A percentile compares a stretch with the other conserved stretches of the same genome.
These are phyloP conservation scores for Monosporascus sp. DNA, from an alignment of 2,329 filamentous ascomycete genomes.

Conservation along the genomic window DNA sequence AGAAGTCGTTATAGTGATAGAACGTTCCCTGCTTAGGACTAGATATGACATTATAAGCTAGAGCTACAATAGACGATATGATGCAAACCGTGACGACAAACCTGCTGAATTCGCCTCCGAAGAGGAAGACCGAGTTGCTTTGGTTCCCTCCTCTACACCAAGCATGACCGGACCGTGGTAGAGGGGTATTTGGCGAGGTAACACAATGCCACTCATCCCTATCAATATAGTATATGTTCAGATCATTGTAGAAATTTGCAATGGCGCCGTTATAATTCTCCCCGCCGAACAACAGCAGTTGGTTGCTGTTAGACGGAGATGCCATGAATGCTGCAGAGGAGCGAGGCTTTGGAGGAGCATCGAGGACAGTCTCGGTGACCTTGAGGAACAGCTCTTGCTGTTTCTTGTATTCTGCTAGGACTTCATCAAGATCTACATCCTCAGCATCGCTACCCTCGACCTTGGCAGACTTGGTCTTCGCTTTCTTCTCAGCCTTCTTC, in stretches of 20 bases:
- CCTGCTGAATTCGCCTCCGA: constrained; percentile 93
- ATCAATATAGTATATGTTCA: constrained; percentile 70
- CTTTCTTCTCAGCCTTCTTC: constrained; percentile 85
- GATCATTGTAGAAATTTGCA: constrained; percentile 65
- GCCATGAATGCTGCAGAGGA: constrained; percentile 78
- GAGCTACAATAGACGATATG: background rate
- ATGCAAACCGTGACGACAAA: constrained; percentile 11
- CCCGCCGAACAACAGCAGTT: constrained; percentile 86
- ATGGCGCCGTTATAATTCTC: constrained; percentile 93
- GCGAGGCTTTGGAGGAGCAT: constrained; percentile 69
- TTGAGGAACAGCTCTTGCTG: constrained; percentile 93
- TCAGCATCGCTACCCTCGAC: constrained; percentile 80
- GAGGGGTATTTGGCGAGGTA: constrained; percentile 83
- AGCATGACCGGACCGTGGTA: constrained; percentile 88
- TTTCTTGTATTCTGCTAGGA: constrained; percentile 87
- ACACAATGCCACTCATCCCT: constrained; percentile 87
- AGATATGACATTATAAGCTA: constrained; percentile 4
- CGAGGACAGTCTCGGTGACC: constrained; percentile 73
- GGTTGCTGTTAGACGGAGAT: constrained; percentile 79
- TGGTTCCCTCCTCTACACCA: constrained; percentile 86
- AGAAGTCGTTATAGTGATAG: constrained; percentile 99
- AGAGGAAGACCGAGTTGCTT: constrained; percentile 78
- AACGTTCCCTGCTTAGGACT: constrained; percentile 92
- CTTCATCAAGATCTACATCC: constrained; percentile 86
- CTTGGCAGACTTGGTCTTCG: constrained; percentile 65